Base-by-base conservation (phyloP, 1,139 yeast species). In the Pichia sp. region DNA sequence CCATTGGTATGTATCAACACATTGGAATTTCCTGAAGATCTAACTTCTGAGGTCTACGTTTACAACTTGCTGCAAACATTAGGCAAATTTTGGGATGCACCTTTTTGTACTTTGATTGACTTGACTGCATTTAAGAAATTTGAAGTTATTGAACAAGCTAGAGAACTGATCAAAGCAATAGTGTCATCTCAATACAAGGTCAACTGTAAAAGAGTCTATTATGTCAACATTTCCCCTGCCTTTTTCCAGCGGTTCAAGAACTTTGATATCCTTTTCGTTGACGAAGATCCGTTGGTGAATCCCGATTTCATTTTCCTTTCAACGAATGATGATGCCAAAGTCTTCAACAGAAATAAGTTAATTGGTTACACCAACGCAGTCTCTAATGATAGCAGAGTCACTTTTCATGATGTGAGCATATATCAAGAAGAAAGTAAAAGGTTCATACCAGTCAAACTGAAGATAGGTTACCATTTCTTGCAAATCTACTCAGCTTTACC, bases 51-150 rank as follows among this genome's bases (percentile, higher is more conserved):
- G 50, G 71, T 80, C 9, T 71, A 85, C 47, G 73, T 83, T 10
- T 89, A 80, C 67, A 78, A 85, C 60, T 66, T 85, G 27, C 77
- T 87, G 59, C 93, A 87, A 63, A 78, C 84, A 10, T 80, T 87
- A 17, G 78, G 85, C 55, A 87, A 85, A 64, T 77, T 87, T 51
- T 88, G 95, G 95, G 83, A 84, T 27, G 77, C 81, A 49, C 81
- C 81, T 58, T 89, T 79, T 65, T 79, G 81, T 58, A 58, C 85
- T 57, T 78, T 89, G 6, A 67, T 83, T 59, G 96, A 90, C 67
- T 82, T 87, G 60, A 86, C 96, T 0, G 85, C 84, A 27, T 83
- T 77, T 63, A 69, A 74, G 16, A 67, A 70, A 2, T 66, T 70
- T 24, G 68, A 42, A 3, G 9, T 60, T 2, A 49, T 62, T 29